Base-by-base conservation (phyloP, 495 filamentous ascomycete genomes). In the Massariosphaeria phaeospora region DNA sequence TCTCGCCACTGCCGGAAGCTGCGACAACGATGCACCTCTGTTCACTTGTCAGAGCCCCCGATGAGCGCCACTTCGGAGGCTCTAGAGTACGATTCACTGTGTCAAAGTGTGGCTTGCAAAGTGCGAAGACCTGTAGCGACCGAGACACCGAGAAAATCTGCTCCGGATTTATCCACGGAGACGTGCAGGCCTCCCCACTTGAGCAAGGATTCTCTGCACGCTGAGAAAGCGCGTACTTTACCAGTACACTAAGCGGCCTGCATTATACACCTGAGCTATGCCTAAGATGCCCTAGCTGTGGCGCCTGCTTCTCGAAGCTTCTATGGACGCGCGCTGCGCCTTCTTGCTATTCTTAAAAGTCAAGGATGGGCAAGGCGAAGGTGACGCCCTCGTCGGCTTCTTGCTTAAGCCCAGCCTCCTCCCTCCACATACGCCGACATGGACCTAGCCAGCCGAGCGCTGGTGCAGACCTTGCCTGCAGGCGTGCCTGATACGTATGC, bases 401-500 rank as follows among this genome's bases (percentile, higher is more conserved):
- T 26, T 47, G 43, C 24, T 18, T 26, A 9, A 25, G 10, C 17
- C 21, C 17, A 13, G 24, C n/a, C 10, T n/a, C 43, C n/a, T n/a
- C 24, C 26, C 41, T 3, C 13, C 43, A 47, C 26, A 17, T 15
- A 15, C 35, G 35, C 20, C n/a, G 35, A 12, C n/a, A 31, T 44
- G 40, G 40, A 44, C 17, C 40, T 9, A 47, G 24, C 43, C 43
- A 47, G 43, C 43, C 26, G 24, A 26, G 43, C 21, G 26, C 43
- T 47, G 26, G 43, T 18, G 23, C 26, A 47, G 24, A 18, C 17
- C 15, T 31, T 48, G 13, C 30, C 46, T 48, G 25, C 30, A 36
- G 46, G 27, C 27, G 46, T 48, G 27, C 30, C 27, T 36, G n/a
- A 31, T 33, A 36, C 46, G 36, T 48, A 31, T 30, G 27, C 30